Percentiles rank a stretch among this genome's conserved stretches.
phyloP scores from a whole-genome alignment of 2,329 filamentous ascomycete species.

The Trichoderma atroviride region DNA sequence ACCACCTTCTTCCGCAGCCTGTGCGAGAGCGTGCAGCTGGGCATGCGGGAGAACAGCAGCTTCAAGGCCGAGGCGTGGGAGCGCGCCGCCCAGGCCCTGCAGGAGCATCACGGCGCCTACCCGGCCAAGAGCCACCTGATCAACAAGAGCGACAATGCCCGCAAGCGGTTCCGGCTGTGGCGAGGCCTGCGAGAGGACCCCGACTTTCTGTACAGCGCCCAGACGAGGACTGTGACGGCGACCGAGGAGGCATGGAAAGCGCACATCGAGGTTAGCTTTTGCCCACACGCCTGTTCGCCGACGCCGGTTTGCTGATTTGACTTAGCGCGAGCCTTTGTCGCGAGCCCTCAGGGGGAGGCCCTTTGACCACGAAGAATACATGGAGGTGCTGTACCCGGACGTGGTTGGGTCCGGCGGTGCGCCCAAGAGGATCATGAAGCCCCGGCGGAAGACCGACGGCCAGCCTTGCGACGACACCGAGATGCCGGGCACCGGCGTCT shows the following conservation, averaged over 20 bases:
- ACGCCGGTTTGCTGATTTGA: slow-evolving; percentile 28
- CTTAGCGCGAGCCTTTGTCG: slow-evolving; percentile 60
- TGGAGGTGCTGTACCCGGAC: slow-evolving; percentile 63
- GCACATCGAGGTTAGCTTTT: slow-evolving; percentile 56
- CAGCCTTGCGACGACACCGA: slow-evolving; percentile 51
- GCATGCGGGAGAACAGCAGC: slow-evolving; percentile 60
- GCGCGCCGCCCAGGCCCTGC: slow-evolving; percentile 56
- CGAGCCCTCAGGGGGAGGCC: slow-evolving; percentile 59
- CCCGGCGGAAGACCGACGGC: slow-evolving; percentile 53
- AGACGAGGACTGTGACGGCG: slow-evolving; percentile 55
- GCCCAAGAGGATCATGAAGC: slow-evolving; percentile 61
- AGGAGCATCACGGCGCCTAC: slow-evolving; percentile 58
- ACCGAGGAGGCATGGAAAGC: slow-evolving; percentile 60
- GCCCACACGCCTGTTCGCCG: background rate
- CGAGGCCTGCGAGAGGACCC: slow-evolving; percentile 60
- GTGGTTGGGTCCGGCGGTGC: slow-evolving; percentile 62
- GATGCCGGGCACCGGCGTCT: slow-evolving; percentile 51
- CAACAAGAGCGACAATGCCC: slow-evolving; percentile 66
- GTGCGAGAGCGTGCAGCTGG: slow-evolving; percentile 60
- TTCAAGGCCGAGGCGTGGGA: slow-evolving; percentile 66
- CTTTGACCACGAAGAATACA: slow-evolving; percentile 63
- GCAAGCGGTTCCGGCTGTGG: slow-evolving; percentile 65
- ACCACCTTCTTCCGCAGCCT: slow-evolving; percentile 63
- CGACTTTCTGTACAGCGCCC: slow-evolving; percentile 58
- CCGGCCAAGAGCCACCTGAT: slow-evolving; percentile 64